phyloP scores from a whole-genome alignment of 306 rosid species.

The Dicorynia guianensis region DNA sequence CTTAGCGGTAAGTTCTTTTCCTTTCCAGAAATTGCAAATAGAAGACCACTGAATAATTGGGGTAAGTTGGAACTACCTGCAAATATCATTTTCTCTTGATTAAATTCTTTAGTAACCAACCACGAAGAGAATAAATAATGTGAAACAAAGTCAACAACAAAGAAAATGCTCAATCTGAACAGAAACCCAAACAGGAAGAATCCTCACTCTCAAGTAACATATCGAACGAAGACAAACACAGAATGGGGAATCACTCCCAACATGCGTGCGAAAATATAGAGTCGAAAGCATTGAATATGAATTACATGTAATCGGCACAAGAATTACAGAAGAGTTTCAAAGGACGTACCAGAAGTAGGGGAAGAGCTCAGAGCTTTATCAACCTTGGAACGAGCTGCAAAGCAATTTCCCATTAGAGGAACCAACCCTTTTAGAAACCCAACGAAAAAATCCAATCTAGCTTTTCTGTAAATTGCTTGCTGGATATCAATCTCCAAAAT shows the following conservation, averaged over 20 bases:
- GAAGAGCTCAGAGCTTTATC: background rate
- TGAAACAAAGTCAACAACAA: background rate
- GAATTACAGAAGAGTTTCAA: background rate
- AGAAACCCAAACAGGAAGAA: constrained; percentile 5
- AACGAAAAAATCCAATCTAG: background rate
- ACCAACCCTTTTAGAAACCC: background rate
- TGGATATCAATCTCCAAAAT: background rate
- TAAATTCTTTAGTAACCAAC: background rate
- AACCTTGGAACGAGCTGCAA: constrained; percentile 13
- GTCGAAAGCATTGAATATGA: background rate
- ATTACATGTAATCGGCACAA: constrained; percentile 6
- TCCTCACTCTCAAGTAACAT: background rate
- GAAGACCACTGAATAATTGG: too few species aligned
- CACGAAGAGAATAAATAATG: too few species aligned
- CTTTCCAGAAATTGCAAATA: too few species aligned
- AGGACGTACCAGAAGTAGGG: constrained; percentile 19
- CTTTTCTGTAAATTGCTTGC: background rate
- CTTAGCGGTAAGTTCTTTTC: too few species aligned
- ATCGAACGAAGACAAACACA: background rate
- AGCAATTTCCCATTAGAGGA: constrained; percentile 41
- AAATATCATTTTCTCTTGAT: too few species aligned
- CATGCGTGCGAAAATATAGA: too few species aligned
- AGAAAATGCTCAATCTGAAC: background rate
- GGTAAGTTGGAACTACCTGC: too few species aligned
- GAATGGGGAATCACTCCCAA: background rate